Base-by-base conservation (phyloP, 257 asterid genomes). In the Solanum bukasovii region DNA sequence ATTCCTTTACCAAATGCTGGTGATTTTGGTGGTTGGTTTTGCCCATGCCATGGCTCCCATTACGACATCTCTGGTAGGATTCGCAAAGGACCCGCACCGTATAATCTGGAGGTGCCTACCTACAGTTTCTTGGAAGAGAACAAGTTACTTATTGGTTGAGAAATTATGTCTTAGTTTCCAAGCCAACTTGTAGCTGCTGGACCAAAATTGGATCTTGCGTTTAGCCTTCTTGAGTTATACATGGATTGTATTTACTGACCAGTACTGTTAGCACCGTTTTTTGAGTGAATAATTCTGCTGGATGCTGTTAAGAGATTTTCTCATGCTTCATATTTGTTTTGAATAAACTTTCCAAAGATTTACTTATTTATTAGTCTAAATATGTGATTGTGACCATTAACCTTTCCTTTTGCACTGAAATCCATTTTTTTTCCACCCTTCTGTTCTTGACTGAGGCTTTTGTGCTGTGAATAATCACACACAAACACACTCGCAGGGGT, bases 1-100 rank as follows among this genome's bases (percentile, higher is more conserved):
- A 96, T 96, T 72, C 99, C 99, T 5, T 89, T 96, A 91, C 99
- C 99, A 75, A 96, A 96, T 95, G 99, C 99, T 13, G 99, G 99
- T 87, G 99, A 96, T 14, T 96, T 89, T 89, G 98, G 99, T 78
- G 99, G 99, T 49, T 96, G 99, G 99, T 96, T 96, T 87, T 96
- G 99, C 90, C 99, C 99, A 1, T 96, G 99, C 93, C 99, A 96
- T 78, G 98, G 98, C 12, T 96, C 98, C 18, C 99, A 96, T 63
- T 95, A 96, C 6, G 99, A 96, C 79, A 94, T 96, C 84, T 96
- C 99, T 61, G 99, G 99, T 88, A 94, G 99, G 92, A 95, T 95
- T 77, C 95, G 99, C 42, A 95, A 93, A 87, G 98, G 98, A 25
- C 99, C 99, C n/a, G 99, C 98, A 7, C 99, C 98, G 0, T 96